Evolutionary conservation across 148 eudicot species (phyloP).

Genomic region (Salicornia ramosissima): DNA sequence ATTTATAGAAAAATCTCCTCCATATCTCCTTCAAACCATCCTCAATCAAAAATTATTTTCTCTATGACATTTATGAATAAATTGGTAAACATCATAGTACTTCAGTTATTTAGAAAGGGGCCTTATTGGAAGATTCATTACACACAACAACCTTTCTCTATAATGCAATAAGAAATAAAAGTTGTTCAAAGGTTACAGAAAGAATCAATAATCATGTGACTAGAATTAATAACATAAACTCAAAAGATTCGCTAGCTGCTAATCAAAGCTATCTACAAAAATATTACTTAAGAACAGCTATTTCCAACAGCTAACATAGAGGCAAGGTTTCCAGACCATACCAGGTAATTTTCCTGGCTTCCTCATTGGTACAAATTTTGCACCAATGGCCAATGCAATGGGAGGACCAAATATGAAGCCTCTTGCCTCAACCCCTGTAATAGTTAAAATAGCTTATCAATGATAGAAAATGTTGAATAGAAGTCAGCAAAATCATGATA

Average conservation of each 20-base stretch:
- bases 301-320: neutral
- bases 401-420: constrained; percentile 99
- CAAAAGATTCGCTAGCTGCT: neutral
- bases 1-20: too few species aligned
- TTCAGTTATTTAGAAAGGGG: neutral
- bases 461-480: neutral
- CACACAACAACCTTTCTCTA: neutral
- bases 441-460: neutral
- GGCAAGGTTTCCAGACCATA: constrained; percentile 18
- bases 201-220: neutral
- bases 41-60: too few species aligned
- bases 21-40: too few species aligned
- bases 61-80: too few species aligned
- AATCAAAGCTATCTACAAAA: neutral
- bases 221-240: neutral
- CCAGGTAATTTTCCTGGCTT: constrained; percentile 94
- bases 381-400: constrained; percentile 94
- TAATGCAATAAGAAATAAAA: neutral
- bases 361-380: constrained; percentile 93
- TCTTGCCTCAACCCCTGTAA: constrained; percentile 92
- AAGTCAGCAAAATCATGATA: neutral
- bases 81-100: neutral
- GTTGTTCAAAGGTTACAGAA: neutral
- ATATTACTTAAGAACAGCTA: neutral
- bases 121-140: neutral